phyloP scores from a whole-genome alignment of 139 green algal genomes.

The Auxenochlorella pyrenoidosa region DNA sequence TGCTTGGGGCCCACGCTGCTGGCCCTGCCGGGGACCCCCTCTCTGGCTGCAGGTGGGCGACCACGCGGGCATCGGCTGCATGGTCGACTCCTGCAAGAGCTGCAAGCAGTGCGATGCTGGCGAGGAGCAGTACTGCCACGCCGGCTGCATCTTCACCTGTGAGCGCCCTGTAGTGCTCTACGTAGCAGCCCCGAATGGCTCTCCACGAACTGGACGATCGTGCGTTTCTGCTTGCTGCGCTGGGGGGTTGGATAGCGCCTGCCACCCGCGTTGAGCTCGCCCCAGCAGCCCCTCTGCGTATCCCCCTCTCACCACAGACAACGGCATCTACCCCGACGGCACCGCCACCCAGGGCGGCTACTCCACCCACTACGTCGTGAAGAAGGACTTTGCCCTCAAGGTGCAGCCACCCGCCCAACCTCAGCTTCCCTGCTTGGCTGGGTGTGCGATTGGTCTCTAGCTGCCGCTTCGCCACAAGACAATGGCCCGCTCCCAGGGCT shows the following conservation, averaged over 20 bases:
- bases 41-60: conserved; percentile 60
- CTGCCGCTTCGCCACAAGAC: no score
- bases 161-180: conserved; percentile 19
- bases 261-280: not conserved
- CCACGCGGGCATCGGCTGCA: conserved; percentile 78
- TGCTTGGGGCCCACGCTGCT: not conserved
- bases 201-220: no score
- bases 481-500: no score
- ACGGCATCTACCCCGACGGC: conserved; percentile 60
- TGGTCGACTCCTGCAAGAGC: conserved; percentile 75
- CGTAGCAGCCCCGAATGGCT: no score
- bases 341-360: conserved; percentile 80
- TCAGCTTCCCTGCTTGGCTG: no score
- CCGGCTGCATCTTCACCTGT: conserved; percentile 6
- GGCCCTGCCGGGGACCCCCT: not conserved
- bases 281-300: not conserved
- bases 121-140: conserved; percentile 62
- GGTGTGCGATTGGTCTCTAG: no score
- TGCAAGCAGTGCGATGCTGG: conserved; percentile 50
- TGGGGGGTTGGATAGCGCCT: no score
- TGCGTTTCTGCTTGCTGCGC: no score
- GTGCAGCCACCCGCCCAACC: not conserved
- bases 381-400: conserved; percentile 50
- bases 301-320: conserved; percentile 55
- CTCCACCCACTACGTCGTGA: conserved; percentile 66